Evolutionary conservation across 306 rosid species (phyloP).

Genomic region (Dalbergia cultrata): DNA sequence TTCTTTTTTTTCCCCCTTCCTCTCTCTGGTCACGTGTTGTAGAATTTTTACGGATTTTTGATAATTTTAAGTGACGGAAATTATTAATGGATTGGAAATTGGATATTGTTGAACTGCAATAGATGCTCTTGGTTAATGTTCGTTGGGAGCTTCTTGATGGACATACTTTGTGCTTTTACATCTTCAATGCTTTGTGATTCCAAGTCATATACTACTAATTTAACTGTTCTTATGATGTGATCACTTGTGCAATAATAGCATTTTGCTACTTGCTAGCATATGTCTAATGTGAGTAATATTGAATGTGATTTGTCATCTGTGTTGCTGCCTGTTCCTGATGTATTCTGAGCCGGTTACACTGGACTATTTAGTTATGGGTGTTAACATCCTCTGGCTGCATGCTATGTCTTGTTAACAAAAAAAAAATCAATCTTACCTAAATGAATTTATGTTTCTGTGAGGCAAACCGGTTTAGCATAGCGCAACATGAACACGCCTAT

Average conservation of each 20-base stretch:
- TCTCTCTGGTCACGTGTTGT: constrained; percentile 30
- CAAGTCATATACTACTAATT: neutral
- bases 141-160: neutral
- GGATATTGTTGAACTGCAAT: constrained; percentile 49
- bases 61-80: constrained; percentile 36
- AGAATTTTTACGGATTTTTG: constrained; percentile 37
- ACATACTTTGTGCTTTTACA: neutral
- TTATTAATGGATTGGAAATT: constrained; percentile 48
- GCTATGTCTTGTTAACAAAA: neutral
- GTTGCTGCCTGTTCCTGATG: neutral
- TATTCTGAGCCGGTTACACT: neutral
- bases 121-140: constrained; percentile 21
- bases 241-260: neutral
- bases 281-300: neutral
- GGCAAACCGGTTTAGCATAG: too few relatives aligned
- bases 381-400: neutral
- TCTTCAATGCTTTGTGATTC: constrained; percentile 7
- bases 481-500: too few relatives aligned
- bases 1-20: neutral
- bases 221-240: too few relatives aligned
- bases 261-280: neutral
- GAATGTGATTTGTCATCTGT: constrained; percentile 23
- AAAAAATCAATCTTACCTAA: neutral
- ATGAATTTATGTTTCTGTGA: too few relatives aligned
- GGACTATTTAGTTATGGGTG: neutral